Evolutionary conservation across 2,329 filamentous ascomycete species (phyloP), one percentile per base, ranked within the genome.

Genomic region (Neopestalotiopsis clavispora): DNA sequence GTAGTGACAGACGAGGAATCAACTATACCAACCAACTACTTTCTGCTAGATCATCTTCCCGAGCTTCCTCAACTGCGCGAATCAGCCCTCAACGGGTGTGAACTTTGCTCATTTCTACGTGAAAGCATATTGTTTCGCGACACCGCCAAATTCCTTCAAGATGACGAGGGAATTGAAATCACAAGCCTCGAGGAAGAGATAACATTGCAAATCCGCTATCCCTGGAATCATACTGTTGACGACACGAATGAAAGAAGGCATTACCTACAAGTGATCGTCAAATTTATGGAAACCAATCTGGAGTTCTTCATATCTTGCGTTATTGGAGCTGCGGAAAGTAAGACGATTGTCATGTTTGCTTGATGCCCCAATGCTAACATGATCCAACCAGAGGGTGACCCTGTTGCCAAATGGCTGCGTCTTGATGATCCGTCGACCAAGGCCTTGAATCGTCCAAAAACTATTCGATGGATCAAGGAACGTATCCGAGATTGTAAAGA

Each of bases 21-120:
- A 63, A n/a, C 4, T 7, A 56, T 65, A 65, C n/a, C 13, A 49
- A 56, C 38, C 23, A 13, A 32, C 23, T 65, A 17, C 13, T 52
- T 32, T n/a, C 42, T 65, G 38, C 4, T 4, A 3, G 62, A 65
- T 14, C 23, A 49, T 9, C 30, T 65, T 0, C 62, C 62, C 17
- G 40, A 65, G 62, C 62, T 65, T 10, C 62, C 62, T 20, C 52
- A 17, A 20, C 42, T 65, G n/a, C 23, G 42, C 17, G 14, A 20
- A 10, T 65, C 62, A 13, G 28, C 40, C 12, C 20, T 2, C n/a
- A 13, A 4, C 1, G 62, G 62, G 0, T 65, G 62, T 13, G 32
- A 65, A 49, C n/a, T 65, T 12, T 65, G 62, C 40, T 45, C 62
- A 13, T 65, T 65, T 56, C 12, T 65, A 38, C 62, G 62, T 30